Evolutionary conservation across 108 stramenopile genomes (phyloP), one percentile per base, ranked within the genome.

Genomic region (Pinguiococcus pyrenoidosus): DNA sequence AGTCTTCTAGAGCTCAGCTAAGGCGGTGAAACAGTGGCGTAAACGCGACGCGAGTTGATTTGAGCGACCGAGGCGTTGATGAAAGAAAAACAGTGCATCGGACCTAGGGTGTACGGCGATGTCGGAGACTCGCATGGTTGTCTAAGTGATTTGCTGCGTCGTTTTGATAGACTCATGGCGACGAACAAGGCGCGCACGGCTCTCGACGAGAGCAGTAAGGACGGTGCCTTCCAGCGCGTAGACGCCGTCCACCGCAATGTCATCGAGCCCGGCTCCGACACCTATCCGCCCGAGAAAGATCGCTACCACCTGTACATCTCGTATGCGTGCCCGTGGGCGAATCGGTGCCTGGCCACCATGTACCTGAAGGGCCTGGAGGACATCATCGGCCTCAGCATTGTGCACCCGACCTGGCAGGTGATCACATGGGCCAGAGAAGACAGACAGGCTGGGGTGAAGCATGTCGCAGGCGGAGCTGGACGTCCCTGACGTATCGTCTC

Each of bases 321-420:
- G 35, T 46, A 45, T 14, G 77, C 78, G 1, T 77, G 78, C 59
- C 75, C 75, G 2, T 79, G 73, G 78, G 64, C 44, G 10, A 83
- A 89, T 46, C 64, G 96, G 8, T 74, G 78, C 12, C 61, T 83
- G 3, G 7, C 9, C 16, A 3, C 16, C 16, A 32, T 16, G n/a
- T 29, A 43, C 1, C 2, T 37, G 24, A 56, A 56, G 25, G 91
- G 91, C 10, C 66, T 98, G 21, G 74, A 95, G 37, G 78, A 85
- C 56, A 78, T 83, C 37, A 68, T 95, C 34, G 75, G 58, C 24
- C 39, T 68, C 41, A 56, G 73, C 22, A 68, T 84, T 27, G 84
- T 43, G 14, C 64, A 62, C 49, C 64, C 68, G n/a, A 59, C 51
- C 29, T 69, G 62, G 67, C 52, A 64, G 45, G 13, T 45, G 25